Conservation (phyloP, 75 land plant species). For the Picea sitchensis region DNA sequence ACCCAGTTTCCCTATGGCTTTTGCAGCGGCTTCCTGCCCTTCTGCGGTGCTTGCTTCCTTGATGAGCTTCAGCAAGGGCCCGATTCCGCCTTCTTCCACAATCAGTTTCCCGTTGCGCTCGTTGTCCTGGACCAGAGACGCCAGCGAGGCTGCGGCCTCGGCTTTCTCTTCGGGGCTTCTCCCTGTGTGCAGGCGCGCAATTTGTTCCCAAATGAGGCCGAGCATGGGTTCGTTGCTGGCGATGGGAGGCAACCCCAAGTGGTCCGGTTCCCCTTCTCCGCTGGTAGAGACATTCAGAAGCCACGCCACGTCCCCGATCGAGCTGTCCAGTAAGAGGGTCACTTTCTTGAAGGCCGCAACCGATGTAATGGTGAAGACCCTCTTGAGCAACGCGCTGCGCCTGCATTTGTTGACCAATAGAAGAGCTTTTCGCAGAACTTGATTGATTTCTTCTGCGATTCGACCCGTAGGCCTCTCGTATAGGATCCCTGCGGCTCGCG, state of each 20-base stretch:
- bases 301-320: conserved; percentile 68
- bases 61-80: conserved; percentile 55
- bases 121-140: conserved; percentile 31
- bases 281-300: conserved; percentile 44
- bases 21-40: conserved; percentile 65
- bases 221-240: conserved; percentile 77
- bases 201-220: conserved; percentile 68
- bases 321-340: conserved; percentile 36
- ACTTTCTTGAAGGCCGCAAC: conserved; percentile 61
- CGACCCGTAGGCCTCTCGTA: conserved; percentile 77
- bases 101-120: conserved; percentile 73
- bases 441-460: conserved; percentile 44
- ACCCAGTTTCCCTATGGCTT: conserved; percentile 44
- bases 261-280: conserved; percentile 18
- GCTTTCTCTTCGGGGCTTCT: conserved; percentile 36
- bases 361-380: conserved; percentile 55
- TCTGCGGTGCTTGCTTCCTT: conserved; percentile 40
- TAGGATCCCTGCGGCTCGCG: conserved; percentile 17
- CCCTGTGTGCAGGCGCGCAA: conserved; percentile 40
- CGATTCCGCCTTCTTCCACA: conserved; percentile 76
- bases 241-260: conserved; percentile 65
- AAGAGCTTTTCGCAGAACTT: conserved; percentile 51
- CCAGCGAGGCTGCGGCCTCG: conserved; percentile 61
- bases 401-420: conserved; percentile 55
- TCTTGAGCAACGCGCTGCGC: conserved; percentile 44